Base-by-base conservation (phyloP, 345 rosid genomes). In the Theobroma cacao region DNA sequence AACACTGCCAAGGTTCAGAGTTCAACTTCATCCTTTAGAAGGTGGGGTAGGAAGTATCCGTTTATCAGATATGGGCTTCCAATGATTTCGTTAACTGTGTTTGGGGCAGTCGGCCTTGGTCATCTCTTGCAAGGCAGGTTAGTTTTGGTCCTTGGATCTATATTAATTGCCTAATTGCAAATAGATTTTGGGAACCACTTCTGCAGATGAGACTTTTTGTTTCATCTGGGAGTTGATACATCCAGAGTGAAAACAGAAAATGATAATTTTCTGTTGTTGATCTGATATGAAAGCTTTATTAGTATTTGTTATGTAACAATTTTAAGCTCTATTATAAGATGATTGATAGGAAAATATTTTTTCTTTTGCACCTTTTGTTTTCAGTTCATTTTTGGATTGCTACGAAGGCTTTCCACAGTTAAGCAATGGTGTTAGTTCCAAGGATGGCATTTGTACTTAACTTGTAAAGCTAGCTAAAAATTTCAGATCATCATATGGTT, bases 81-180 rank as follows among this genome's bases (percentile, higher is more conserved):
- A 1, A 92, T 94, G 98, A 94, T 96, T 75, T 96, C 97, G 5
- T 91, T 96, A 72, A 94, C 97, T 0, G 95, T 92, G 13, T 81
- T 90, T 52, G 99, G 98, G 30, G 88, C 97, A 7, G 58, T 91
- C 6, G 97, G 98, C 0, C 94, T 96, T 14, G 92, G 88, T 78
- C 99, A 96, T 78, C 98, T 96, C 77, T 85, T 92, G 81, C 99
- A 92, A 86, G 98, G 97, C 89, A 89, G 99, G 98, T 92, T 75
- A 15, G 95, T 84, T 69, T 50, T 58, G 43, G 20, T 43, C n/a
- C 75, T 40, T 34, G 15, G 38, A 61, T 69, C 33, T 55, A 8
- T 7, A 65, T 48, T 31, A n/a, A 76, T 63, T n/a, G 43, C 70
- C 41, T 71, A 20, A 28, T 30, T 26, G 31, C n/a, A 28, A 14